Evolutionary conservation across 352 stramenopile species (phyloP), one percentile per base, ranked within the genome.

Genomic region (Globisporangium uncinulatum): DNA sequence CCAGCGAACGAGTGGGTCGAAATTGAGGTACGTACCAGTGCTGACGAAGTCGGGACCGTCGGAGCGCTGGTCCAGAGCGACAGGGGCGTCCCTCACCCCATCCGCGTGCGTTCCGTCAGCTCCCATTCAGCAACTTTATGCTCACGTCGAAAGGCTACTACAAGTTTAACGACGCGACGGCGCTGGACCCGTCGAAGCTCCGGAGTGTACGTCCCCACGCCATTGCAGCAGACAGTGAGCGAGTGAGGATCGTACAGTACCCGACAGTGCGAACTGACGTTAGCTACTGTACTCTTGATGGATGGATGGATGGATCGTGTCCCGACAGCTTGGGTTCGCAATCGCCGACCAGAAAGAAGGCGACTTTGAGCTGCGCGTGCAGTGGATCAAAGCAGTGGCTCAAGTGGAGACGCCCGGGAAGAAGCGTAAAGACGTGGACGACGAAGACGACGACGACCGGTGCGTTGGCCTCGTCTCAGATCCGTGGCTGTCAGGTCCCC

Each of bases 311-410:
- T 43, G n/a, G 52, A 3, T 43, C 10, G 1, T 29, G n/a, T 49
- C n/a, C 21, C 45, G 44, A 20, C 47, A 94, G 82, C 73, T 94
- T 44, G 85, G 85, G 0, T 88, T 94, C 63, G 85, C 85, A 3
- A 91, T 94, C 36, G 80, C 85, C 42, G 85, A 94, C 63, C 76
- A 94, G 56, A 87, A 89, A 41, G 85, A 94, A 71, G 85, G 85
- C 32, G 75, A 90, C 45, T 94, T 94, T 57, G 76, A 92, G 70
- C 67, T 94, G 51, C 74, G 76, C 42, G 66, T 94, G 31, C 76
- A 94, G 57, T 94, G 85, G 85, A 92, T 94, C 55, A 94, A 94
- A 66, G 85, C 83, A 8, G 56, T 92, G 19, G 76, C 79, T 45
- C 74, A 89, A 48, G 50, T 92, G 69, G 73, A 81, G 47, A 66